Conservation (phyloP, 495 filamentous ascomycete genomes). For the Xylaria sp. region DNA sequence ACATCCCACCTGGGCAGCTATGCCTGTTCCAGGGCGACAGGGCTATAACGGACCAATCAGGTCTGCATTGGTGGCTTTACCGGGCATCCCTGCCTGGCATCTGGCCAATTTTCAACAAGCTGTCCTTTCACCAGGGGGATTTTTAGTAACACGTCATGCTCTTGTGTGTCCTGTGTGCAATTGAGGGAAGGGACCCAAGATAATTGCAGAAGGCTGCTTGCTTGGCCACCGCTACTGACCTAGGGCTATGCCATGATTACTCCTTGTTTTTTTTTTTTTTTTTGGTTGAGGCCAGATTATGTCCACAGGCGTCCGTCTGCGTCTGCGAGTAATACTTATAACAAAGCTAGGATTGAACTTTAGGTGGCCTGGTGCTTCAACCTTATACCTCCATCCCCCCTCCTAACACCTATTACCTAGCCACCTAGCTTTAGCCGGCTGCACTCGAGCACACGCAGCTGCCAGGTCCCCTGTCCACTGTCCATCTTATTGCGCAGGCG, state of each 20-base stretch:
- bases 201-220: background rate
- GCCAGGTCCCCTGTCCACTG: slow-evolving; percentile 29
- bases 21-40: slow-evolving; percentile 28
- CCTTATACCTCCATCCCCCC: too few relatives aligned
- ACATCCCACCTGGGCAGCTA: slow-evolving; percentile 27
- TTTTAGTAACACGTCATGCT: slow-evolving; percentile 33
- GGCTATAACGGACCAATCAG: slow-evolving; percentile 41
- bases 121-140: slow-evolving; percentile 37
- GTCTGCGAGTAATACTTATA: slow-evolving; percentile 27
- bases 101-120: slow-evolving; percentile 37
- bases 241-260: slow-evolving; percentile 27
- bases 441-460: slow-evolving; percentile 24
- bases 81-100: slow-evolving; percentile 31
- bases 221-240: slow-evolving; percentile 11
- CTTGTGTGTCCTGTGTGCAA: slow-evolving; percentile 21
- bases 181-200: slow-evolving; percentile 9
- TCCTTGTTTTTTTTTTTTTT: background rate
- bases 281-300: slow-evolving; percentile 44
- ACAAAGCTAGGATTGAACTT: too few relatives aligned
- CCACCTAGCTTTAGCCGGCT: slow-evolving; percentile 27
- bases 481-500: slow-evolving; percentile 28
- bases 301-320: slow-evolving; percentile 7
- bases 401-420: too few relatives aligned
- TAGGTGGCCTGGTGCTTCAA: slow-evolving; percentile 1
- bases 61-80: slow-evolving; percentile 39